Evolutionary conservation across 2,329 filamentous ascomycete genomes (phyloP), one percentile per base, ranked within the genome.

Genomic region (Lachnellula subtilissima): DNA sequence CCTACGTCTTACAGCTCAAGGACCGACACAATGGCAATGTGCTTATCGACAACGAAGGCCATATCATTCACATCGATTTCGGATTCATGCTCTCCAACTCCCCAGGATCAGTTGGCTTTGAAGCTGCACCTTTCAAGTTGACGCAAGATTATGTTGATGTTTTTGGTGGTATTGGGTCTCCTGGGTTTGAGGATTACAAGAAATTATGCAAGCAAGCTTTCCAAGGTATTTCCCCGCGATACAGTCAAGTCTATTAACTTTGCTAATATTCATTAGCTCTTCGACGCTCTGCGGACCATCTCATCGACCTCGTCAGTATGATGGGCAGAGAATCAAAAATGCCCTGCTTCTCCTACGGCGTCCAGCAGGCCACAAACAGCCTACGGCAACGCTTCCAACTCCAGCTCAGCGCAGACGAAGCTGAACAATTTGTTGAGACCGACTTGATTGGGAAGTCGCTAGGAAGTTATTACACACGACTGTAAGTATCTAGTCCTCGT

Each of bases 51-150:
- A 91, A 88, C 66, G 86, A 90, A 70, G 89, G 89, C 9, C 89
- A 94, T 69, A 91, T 93, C 55, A 85, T 94, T 58, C 89, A 94
- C 69, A 94, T 94, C 59, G 89, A 94, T 72, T 94, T 94, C 71
- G 89, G 89, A 54, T 94, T 94, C 70, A 93, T 94, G 88, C 77
- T 94, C 36, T 92, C 88, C 48, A 94, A 94, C 71, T 91, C 88
- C 1, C 89, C 89, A 0, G 89, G 89, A 0, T 88, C 85, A 8
- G 89, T 94, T 68, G 89, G 88, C 2, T 94, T 94, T 65, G 89
- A 94, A 73, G 89, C 89, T 14, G 89, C 89, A 4, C 89, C 89
- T 1, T 94, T 94, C 73, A 94, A 94, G 75, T 77, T 94, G 25
- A 92, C 89, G 1, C 84, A 91, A 61, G 89, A 94, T 68, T 94